phyloP scores from a whole-genome alignment of 345 rosid species.

The Garcia nutans region DNA sequence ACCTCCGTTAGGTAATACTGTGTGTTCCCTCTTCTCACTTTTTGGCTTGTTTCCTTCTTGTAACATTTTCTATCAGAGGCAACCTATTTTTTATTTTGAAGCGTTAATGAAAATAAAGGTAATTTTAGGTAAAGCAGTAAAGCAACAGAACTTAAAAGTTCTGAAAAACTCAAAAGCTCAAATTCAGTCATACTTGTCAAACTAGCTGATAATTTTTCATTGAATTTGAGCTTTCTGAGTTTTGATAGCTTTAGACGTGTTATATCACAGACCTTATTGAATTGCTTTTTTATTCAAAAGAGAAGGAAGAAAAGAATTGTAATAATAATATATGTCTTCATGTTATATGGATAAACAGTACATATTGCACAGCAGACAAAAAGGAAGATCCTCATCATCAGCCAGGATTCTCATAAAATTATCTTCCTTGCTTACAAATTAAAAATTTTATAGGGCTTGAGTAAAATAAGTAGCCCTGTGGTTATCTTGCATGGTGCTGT shows the following conservation, averaged over 20 bases:
- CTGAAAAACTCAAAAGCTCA: background rate
- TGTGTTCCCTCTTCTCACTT: background rate
- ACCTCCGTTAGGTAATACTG: constrained; percentile 53
- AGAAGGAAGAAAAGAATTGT: background rate
- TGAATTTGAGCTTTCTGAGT: too few relatives aligned
- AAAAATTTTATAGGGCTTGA: background rate
- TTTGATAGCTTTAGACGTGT: too few relatives aligned
- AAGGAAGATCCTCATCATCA: background rate
- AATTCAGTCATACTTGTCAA: background rate
- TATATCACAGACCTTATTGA: background rate
- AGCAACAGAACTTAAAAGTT: background rate
- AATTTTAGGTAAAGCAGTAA: background rate
- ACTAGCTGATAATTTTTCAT: background rate
- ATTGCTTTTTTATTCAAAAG: background rate
- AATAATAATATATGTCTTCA: background rate
- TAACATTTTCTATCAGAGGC: background rate
- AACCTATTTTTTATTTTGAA: background rate
- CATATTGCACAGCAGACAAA: background rate
- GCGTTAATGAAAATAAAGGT: background rate
- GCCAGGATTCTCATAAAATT: background rate
- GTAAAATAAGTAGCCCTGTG: background rate
- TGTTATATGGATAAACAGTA: background rate
- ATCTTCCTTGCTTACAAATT: background rate
- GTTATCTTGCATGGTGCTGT: background rate
- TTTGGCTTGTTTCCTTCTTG: background rate